phyloP scores from a whole-genome alignment of 805 yeast genomes.

The Isabelozyma heimii region DNA sequence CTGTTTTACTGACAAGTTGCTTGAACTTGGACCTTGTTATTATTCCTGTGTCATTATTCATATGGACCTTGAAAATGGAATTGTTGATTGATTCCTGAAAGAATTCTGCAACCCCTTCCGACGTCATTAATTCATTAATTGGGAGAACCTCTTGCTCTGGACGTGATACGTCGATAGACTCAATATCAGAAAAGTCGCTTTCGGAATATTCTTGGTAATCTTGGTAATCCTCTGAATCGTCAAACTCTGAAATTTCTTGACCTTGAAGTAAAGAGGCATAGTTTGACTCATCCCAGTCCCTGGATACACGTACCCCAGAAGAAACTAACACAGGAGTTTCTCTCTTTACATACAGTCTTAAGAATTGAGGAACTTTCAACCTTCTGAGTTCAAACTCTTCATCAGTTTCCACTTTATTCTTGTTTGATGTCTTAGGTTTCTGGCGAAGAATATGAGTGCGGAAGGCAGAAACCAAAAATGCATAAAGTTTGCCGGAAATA shows the following conservation, averaged over 20 bases:
- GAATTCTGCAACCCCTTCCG: constrained; percentile 23
- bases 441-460: neutral
- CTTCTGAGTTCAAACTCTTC: constrained; percentile 16
- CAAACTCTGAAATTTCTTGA: neutral
- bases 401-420: constrained; percentile 8
- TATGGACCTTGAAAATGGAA: constrained; percentile 24
- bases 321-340: constrained; percentile 15
- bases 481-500: neutral
- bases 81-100: constrained; percentile 10
- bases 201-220: constrained; percentile 6
- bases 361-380: constrained; percentile 22
- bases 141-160: constrained; percentile 2
- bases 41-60: constrained; percentile 17
- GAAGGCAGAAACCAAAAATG: neutral
- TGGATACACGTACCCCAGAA: constrained; percentile 16
- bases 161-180: neutral
- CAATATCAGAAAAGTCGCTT: constrained; percentile 2
- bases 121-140: constrained; percentile 20
- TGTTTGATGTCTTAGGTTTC: neutral
- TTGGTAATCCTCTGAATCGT: constrained; percentile 8
- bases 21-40: constrained; percentile 34
- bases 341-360: constrained; percentile 23
- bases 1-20: neutral
- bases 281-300: constrained; percentile 11
- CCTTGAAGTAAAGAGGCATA: neutral